These are phyloP conservation scores for Metarhizium humberi DNA, from an alignment of 2,329 filamentous ascomycete species.

Conservation along the genomic window DNA sequence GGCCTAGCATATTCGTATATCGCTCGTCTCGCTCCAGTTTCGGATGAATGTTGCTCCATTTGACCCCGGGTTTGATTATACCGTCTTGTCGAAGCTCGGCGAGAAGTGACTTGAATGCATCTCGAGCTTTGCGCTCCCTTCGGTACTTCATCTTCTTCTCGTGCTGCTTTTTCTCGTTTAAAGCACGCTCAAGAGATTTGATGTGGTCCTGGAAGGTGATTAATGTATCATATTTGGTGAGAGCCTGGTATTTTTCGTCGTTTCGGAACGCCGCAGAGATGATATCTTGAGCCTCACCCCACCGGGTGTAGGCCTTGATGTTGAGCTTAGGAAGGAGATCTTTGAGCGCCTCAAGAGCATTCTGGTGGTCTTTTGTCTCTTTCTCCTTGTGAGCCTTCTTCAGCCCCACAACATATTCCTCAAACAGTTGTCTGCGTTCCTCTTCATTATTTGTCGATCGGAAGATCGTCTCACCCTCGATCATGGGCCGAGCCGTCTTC, in stretches of 20 bases:
- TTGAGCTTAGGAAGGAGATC: slow-evolving; percentile 70
- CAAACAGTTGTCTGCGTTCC: slow-evolving; percentile 82
- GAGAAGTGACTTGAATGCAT: slow-evolving; percentile 68
- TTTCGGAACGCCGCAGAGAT: slow-evolving; percentile 71
- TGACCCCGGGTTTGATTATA: slow-evolving; percentile 80
- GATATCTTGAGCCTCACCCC: slow-evolving; percentile 79
- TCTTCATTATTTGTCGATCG: slow-evolving; percentile 79
- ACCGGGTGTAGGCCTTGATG: slow-evolving; percentile 87
- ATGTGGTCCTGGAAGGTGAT: slow-evolving; percentile 92
- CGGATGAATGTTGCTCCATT: slow-evolving; percentile 76
- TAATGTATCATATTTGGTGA: slow-evolving; percentile 84
- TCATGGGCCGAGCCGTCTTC: slow-evolving; percentile 90
- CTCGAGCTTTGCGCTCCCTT: slow-evolving; percentile 76
- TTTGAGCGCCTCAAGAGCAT: slow-evolving; percentile 75
- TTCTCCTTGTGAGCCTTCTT: slow-evolving; percentile 72
- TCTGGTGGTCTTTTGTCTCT: slow-evolving; percentile 62
- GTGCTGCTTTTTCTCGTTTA: slow-evolving; percentile 84
- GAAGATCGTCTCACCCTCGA: slow-evolving; percentile 93
- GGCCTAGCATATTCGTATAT: slow-evolving; percentile 75
- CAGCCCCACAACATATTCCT: slow-evolving; percentile 82
- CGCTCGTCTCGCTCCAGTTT: slow-evolving; percentile 71
- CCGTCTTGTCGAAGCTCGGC: slow-evolving; percentile 63
- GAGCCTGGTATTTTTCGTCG: slow-evolving; percentile 75
- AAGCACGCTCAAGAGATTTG: slow-evolving; percentile 79
- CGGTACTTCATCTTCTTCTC: slow-evolving; percentile 75